Percentiles rank a stretch among this genome's conserved stretches.
phyloP scores from a whole-genome alignment of 2,329 filamentous ascomycete species.

The Aspergillus flavus region DNA sequence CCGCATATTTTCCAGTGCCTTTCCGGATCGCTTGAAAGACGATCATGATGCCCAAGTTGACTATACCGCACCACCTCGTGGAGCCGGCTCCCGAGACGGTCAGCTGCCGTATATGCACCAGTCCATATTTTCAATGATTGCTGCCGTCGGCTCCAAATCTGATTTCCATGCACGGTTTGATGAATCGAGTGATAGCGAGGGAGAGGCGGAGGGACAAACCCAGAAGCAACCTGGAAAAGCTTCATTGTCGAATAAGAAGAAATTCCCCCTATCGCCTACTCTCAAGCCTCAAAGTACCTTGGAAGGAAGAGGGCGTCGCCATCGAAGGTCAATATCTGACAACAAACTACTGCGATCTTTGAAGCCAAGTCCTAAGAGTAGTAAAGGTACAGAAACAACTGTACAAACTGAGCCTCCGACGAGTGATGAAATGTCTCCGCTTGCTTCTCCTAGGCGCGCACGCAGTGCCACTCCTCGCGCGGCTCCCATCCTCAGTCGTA shows the following conservation, averaged over 20 bases:
- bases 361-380: conserved; percentile 51
- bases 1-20: conserved; percentile 51
- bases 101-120: conserved; percentile 77
- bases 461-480: conserved; percentile 52
- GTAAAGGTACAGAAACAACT: conserved; percentile 27
- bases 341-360: conserved; percentile 63
- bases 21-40: conserved; percentile 61
- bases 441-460: conserved; percentile 27
- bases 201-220: conserved; percentile 43
- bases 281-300: conserved; percentile 7
- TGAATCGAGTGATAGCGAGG: conserved; percentile 79
- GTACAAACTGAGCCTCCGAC: conserved; percentile 19
- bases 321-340: conserved; percentile 65
- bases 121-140: conserved; percentile 90
- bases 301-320: conserved; percentile 47
- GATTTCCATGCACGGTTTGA: conserved; percentile 83
- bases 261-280: not conserved
- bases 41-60: conserved; percentile 64
- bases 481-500: conserved; percentile 75
- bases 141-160: conserved; percentile 78
- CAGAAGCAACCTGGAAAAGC: conserved; percentile 17
- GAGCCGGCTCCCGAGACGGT: conserved; percentile 39
- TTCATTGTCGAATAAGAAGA: conserved; percentile 8
- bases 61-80: conserved; percentile 57
- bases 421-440: conserved; percentile 19